phyloP scores from a whole-genome alignment of 345 rosid genomes.

The Citrus unshiu region DNA sequence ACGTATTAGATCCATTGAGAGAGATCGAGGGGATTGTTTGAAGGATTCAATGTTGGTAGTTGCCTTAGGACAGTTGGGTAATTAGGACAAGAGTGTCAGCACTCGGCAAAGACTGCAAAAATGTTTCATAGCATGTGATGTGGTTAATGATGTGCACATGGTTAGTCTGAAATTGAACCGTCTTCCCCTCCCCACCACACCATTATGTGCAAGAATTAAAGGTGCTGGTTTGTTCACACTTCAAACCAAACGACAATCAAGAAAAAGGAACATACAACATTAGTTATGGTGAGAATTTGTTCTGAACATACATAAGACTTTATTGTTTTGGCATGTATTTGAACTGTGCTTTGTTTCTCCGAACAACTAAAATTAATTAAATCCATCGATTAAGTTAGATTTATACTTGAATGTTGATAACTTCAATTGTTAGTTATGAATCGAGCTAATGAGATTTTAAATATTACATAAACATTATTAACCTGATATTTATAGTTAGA shows the following conservation, averaged over 20 bases:
- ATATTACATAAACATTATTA: too few relatives aligned
- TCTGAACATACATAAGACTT: neutral
- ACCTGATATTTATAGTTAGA: too few relatives aligned
- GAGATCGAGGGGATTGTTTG: neutral
- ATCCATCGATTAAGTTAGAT: neutral
- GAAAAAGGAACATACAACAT: neutral
- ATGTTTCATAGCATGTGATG: neutral
- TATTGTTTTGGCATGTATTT: neutral
- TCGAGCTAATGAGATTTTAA: too few relatives aligned
- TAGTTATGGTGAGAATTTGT: neutral
- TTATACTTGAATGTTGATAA: too few relatives aligned
- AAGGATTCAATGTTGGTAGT: neutral
- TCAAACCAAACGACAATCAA: neutral
- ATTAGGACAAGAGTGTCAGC: too few relatives aligned
- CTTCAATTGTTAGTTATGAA: too few relatives aligned
- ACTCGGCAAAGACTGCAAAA: too few relatives aligned
- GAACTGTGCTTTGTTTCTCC: neutral
- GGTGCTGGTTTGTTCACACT: neutral
- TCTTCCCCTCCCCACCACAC: too few relatives aligned
- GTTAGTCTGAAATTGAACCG: neutral
- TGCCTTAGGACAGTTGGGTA: neutral
- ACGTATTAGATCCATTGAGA: neutral
- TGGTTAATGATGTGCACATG: slow-evolving; percentile 6
- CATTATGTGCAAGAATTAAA: neutral
- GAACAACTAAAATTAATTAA: neutral